Conservation (phyloP, 306 rosid species). For the Cicer yamashitae region DNA sequence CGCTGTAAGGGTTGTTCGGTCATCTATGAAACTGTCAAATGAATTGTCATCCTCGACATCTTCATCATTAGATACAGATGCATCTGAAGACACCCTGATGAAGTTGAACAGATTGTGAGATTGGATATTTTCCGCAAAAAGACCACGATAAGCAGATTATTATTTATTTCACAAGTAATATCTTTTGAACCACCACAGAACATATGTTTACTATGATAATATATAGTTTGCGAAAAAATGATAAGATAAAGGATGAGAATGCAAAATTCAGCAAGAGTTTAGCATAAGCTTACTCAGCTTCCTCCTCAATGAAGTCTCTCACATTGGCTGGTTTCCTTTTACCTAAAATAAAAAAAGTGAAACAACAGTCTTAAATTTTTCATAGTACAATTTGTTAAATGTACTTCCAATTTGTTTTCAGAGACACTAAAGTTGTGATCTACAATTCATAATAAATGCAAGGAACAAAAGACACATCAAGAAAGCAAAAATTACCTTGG, state of each 20-base stretch:
- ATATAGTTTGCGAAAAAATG: slow-evolving; percentile 10
- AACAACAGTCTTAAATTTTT: slow-evolving; percentile 32
- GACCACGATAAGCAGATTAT: slow-evolving; percentile 26
- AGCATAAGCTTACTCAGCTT: slow-evolving; percentile 84
- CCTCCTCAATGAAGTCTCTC: slow-evolving; percentile 82
- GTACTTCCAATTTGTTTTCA: slow-evolving; percentile 31
- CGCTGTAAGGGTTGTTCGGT: slow-evolving; percentile 66
- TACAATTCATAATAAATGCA: slow-evolving; percentile 15
- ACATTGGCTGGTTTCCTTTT: slow-evolving; percentile 55
- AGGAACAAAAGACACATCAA: slow-evolving; percentile 31
- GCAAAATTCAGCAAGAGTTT: slow-evolving; percentile 32
- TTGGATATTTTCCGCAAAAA: slow-evolving; percentile 31
- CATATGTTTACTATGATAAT: slow-evolving; percentile 1
- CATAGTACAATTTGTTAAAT: slow-evolving; percentile 21
- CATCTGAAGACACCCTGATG: slow-evolving; percentile 75
- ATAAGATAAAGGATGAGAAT: slow-evolving; percentile 38
- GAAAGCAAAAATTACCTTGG: slow-evolving; percentile 58
- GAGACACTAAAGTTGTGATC: slow-evolving; percentile 23
- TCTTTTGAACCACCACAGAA: slow-evolving; percentile 11
- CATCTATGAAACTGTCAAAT: slow-evolving; percentile 90
- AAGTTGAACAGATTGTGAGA: slow-evolving; percentile 45
- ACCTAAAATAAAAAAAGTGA: slow-evolving; percentile 59
- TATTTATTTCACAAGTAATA: slow-evolving; percentile 22
- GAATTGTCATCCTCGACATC: slow-evolving; percentile 69
- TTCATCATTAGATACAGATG: slow-evolving; percentile 70